Conservation (phyloP, 148 eudicot species). For the Salicornia ramosissima region DNA sequence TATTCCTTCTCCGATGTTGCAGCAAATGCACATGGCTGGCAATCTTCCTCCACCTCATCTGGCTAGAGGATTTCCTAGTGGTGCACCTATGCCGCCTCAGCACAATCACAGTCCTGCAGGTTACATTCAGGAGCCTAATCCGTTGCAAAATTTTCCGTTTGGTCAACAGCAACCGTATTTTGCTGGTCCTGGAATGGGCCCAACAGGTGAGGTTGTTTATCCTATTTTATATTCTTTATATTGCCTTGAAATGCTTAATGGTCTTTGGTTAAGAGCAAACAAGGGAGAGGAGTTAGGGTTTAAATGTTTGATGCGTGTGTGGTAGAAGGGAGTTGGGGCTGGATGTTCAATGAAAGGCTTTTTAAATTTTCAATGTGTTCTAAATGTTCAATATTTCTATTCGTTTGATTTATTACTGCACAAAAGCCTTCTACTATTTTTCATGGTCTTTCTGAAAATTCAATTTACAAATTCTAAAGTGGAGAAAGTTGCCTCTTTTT, state of each 20-base stretch:
- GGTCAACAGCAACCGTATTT: constrained; percentile 57
- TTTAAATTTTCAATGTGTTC: no score
- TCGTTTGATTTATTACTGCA: not conserved
- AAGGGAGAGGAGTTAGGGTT: not conserved
- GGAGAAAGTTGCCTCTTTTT: not conserved
- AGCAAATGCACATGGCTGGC: constrained; percentile 62
- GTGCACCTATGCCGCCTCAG: constrained; percentile 44
- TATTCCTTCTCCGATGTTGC: constrained; percentile 48
- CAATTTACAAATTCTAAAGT: no score
- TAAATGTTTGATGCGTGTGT: not conserved
- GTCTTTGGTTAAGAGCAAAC: not conserved
- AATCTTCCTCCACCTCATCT: constrained; percentile 51
- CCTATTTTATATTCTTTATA: not conserved
- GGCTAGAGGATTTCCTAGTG: constrained; percentile 47
- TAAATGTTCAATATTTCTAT: not conserved
- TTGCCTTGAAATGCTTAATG: not conserved
- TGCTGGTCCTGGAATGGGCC: constrained; percentile 54
- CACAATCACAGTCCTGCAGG: constrained; percentile 41
- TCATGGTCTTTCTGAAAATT: not conserved
- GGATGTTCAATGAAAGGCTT: no score
- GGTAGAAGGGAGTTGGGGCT: not conserved
- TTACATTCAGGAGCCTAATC: constrained; percentile 47
- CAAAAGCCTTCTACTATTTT: not conserved
- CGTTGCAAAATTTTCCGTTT: constrained; percentile 56
- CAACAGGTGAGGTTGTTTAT: constrained; percentile 45